Base-by-base conservation (phyloP, 202 grass and related monocot genomes). In the Panicum hallii region DNA sequence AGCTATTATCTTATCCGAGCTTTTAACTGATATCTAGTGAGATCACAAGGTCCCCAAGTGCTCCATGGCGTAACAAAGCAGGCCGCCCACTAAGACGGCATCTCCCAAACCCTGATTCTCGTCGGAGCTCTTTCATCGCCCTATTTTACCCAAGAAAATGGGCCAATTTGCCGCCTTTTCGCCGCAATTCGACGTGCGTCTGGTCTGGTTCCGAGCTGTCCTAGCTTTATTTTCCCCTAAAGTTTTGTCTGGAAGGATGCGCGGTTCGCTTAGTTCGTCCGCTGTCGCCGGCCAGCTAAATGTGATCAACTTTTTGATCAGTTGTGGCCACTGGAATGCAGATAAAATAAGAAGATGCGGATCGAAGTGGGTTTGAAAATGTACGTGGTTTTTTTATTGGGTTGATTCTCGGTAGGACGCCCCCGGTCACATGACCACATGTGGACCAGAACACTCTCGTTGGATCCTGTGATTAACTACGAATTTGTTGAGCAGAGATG, bases 141-240 rank as follows among this genome's bases (percentile, higher is more conserved):
- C 32, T 67, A 26, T 75, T 63, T 63, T 76, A 36, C 63, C 54
- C 23, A 63, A 76, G 70, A 89, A 89, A 81, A 85, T 55, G 44
- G 81, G 67, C 80, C 55, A 45, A 78, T 49, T 71, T 82, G 38
- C 14, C 48, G 15, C 64, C 67, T 74, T 86, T 87, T n/a, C 10
- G 10, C 3, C 11, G 23, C 30, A 49, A 26, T 53, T 74, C 74
- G 84, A 79, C 52, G 80, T 87, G 84, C 46, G 64, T 90, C 89
- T 42, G 88, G 87, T 83, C 75, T 90, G 84, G 84, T 69, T 54
- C 80, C 87, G 84, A 90, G 84, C 53, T 87, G 84, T 75, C 69
- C 79, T 3, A 2, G 4, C 80, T 32, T 32, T 32, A 32, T 87
- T 83, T 87, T 19, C 3, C 60, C 53, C 3, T 75, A 87, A 87